A percentile compares a stretch with the other conserved stretches of the same genome.
These are phyloP conservation scores for Massarina eburnea DNA, from an alignment of 2,329 filamentous ascomycete genomes.

Conservation along the genomic window DNA sequence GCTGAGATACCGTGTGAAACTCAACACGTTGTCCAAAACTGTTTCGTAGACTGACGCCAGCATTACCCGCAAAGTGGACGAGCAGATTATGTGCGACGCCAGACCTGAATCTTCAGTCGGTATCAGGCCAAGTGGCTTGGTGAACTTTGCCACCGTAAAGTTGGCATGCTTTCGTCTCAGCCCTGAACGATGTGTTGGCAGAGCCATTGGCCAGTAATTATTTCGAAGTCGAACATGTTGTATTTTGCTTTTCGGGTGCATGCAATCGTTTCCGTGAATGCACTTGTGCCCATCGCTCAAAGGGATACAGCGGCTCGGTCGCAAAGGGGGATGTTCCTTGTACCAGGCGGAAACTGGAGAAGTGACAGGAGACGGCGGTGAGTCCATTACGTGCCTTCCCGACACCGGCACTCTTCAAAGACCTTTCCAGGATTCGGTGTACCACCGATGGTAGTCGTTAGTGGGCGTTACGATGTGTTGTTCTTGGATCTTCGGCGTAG, in stretches of 20 bases:
- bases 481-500: neutral
- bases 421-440: constrained; percentile 1
- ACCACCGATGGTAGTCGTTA: no score
- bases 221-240: neutral
- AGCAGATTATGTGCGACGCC: neutral
- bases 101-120: neutral
- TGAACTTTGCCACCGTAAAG: neutral
- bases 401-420: constrained; percentile 2
- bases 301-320: neutral
- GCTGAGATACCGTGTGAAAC: neutral
- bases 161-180: neutral
- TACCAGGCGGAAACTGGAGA: neutral
- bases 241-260: neutral
- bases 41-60: neutral
- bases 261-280: neutral
- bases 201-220: neutral
- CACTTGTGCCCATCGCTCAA: constrained; percentile 7
- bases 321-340: constrained; percentile 6
- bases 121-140: neutral
- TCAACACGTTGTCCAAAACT: neutral
- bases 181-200: neutral
- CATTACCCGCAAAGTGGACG: neutral
- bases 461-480: constrained; percentile 2
- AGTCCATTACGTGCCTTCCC: constrained; percentile 1
- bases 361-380: constrained; percentile 2